Evolutionary conservation across 305 asterid species (phyloP).

Genomic region (Petunia hybrid): DNA sequence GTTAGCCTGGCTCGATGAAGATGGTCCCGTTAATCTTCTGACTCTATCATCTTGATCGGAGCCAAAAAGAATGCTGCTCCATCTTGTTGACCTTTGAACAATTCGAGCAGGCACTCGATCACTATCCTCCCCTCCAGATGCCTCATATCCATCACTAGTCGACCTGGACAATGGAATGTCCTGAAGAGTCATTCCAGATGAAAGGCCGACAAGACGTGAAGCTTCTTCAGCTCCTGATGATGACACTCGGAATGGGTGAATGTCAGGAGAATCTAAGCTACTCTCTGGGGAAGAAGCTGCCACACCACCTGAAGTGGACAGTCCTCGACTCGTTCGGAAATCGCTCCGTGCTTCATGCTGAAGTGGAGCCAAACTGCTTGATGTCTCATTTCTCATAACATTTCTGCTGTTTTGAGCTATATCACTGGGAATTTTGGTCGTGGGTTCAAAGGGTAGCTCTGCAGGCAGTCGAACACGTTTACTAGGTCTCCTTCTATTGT

Average conservation of each 20-base stretch:
- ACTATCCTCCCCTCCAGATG: slow-evolving; percentile 99
- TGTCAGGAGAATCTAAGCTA: slow-evolving; percentile 87
- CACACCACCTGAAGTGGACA: slow-evolving; percentile 49
- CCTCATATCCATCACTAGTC: slow-evolving; percentile 96
- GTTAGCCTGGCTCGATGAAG: slow-evolving; percentile 58
- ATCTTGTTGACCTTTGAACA: slow-evolving; percentile 61
- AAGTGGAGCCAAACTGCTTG: slow-evolving; percentile 69
- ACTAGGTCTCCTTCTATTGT: slow-evolving; percentile 69
- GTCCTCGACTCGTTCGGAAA: slow-evolving; percentile 50
- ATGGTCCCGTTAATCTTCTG: slow-evolving; percentile 47
- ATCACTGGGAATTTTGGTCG: slow-evolving; percentile 45
- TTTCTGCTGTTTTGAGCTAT: slow-evolving; percentile 46
- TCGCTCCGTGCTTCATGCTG: slow-evolving; percentile 73
- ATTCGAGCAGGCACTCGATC: slow-evolving; percentile 77
- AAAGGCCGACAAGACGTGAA: slow-evolving; percentile 59
- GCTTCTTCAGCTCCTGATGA: slow-evolving; percentile 69
- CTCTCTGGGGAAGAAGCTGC: slow-evolving; percentile 91
- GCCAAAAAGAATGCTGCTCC: slow-evolving; percentile 78
- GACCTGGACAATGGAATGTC: slow-evolving; percentile 81
- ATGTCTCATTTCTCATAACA: slow-evolving; percentile 51
- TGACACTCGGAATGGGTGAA: slow-evolving; percentile 68
- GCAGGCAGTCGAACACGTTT: slow-evolving; percentile 84
- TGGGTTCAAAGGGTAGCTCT: slow-evolving; percentile 64
- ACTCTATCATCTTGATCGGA: slow-evolving; percentile 56
- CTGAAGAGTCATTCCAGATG: slow-evolving; percentile 47